These are phyloP conservation scores for Fragaria vesca DNA, from an alignment of 306 rosid species.

Conservation along the genomic window DNA sequence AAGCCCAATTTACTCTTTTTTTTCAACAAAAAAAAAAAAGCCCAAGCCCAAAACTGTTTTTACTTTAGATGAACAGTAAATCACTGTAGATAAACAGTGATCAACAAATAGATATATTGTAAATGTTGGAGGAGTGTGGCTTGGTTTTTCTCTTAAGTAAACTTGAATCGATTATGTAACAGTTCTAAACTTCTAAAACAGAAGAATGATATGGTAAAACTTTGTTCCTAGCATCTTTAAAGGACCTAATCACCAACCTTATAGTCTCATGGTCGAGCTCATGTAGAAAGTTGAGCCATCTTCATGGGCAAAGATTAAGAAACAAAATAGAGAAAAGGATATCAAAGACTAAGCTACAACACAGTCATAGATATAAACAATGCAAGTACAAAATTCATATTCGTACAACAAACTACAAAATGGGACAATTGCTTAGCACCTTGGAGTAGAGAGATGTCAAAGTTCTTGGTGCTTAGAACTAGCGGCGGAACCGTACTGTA, in stretches of 20 bases:
- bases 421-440: background rate
- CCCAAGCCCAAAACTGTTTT: too few relatives aligned
- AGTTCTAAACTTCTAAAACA: too few relatives aligned
- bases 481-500: conserved; percentile 30
- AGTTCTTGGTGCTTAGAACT: conserved; percentile 30
- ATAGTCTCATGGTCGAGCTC: too few relatives aligned
- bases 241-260: too few relatives aligned
- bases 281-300: background rate
- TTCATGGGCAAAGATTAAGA: background rate
- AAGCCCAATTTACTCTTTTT: too few relatives aligned
- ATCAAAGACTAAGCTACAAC: background rate
- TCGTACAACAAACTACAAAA: background rate
- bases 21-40: too few relatives aligned
- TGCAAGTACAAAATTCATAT: background rate
- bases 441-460: conserved; percentile 6
- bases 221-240: background rate
- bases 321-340: background rate
- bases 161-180: background rate
- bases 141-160: background rate
- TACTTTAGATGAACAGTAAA: too few relatives aligned
- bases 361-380: background rate
- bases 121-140: background rate
- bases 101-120: too few relatives aligned
- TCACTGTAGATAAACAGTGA: too few relatives aligned
- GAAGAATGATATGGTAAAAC: background rate